These are phyloP conservation scores for Phlyctochytrium arcticum DNA, from an alignment of 192 early-diverging fungal genomes.

Conservation along the genomic window DNA sequence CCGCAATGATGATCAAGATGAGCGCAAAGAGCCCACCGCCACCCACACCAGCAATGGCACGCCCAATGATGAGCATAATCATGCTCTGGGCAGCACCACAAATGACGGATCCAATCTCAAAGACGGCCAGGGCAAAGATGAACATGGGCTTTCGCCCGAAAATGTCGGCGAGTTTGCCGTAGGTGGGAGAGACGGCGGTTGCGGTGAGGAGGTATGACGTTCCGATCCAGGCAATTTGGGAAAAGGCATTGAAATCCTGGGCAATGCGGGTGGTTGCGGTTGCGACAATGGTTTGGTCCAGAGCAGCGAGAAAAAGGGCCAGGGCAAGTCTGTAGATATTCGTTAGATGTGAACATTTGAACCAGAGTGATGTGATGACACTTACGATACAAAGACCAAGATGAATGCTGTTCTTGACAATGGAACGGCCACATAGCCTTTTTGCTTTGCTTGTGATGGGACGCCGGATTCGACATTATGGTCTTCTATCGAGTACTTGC, in stretches of 20 bases:
- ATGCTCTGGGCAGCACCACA: constrained; percentile 68
- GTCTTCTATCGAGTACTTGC: neutral
- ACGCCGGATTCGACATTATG: neutral
- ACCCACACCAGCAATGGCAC: constrained; percentile 79
- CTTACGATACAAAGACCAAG: constrained; percentile 23
- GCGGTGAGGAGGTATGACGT: constrained; percentile 31
- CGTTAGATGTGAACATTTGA: neutral
- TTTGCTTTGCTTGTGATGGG: neutral
- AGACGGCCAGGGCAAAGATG: constrained; percentile 67
- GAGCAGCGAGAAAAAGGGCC: constrained; percentile 64
- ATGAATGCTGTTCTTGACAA: constrained; percentile 7
- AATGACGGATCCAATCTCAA: constrained; percentile 76
- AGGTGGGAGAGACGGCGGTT: constrained; percentile 69
- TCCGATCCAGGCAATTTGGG: constrained; percentile 76
- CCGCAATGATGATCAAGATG: constrained; percentile 79
- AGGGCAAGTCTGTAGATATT: constrained; percentile 45
- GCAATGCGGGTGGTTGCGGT: constrained; percentile 71
- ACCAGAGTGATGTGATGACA: too few relatives aligned
- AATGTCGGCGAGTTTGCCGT: constrained; percentile 87
- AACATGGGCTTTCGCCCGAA: constrained; percentile 84
- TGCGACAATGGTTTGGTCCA: constrained; percentile 81
- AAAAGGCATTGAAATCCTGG: constrained; percentile 60
- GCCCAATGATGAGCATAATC: constrained; percentile 65
- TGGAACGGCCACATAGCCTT: constrained; percentile 19
- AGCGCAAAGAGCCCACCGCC: constrained; percentile 69